phyloP scores from a whole-genome alignment of 345 rosid species.

The Euphorbia tirucalli region DNA sequence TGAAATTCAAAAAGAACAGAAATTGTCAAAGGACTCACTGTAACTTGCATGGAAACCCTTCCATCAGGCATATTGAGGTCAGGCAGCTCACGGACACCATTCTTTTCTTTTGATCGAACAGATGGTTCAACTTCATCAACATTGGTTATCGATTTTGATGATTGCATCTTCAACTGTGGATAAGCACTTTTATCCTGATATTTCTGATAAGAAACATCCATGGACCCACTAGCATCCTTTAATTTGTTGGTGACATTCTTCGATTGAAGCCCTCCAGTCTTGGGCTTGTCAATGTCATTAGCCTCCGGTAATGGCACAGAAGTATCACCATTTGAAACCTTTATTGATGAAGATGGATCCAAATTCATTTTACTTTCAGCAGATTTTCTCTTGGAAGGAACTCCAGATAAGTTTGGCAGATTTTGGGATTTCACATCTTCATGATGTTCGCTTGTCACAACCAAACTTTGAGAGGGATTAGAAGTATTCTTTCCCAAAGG shows the following conservation, averaged over 20 bases:
- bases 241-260: constrained; percentile 45
- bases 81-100: constrained; percentile 45
- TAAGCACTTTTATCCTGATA: constrained; percentile 47
- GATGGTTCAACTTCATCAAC: constrained; percentile 42
- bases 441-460: constrained; percentile 27
- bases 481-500: constrained; percentile 33
- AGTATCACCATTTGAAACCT: constrained; percentile 44
- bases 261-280: constrained; percentile 38
- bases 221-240: constrained; percentile 47
- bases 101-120: constrained; percentile 49
- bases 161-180: constrained; percentile 42
- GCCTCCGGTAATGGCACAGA: constrained; percentile 38
- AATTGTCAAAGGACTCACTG: constrained; percentile 40
- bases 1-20: neutral
- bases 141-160: constrained; percentile 40
- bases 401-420: constrained; percentile 40
- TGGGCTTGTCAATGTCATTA: constrained; percentile 51
- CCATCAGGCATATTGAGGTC: constrained; percentile 57
- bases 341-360: constrained; percentile 41
- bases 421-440: constrained; percentile 42
- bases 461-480: constrained; percentile 35
- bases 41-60: constrained; percentile 38
- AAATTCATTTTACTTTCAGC: constrained; percentile 41
- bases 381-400: constrained; percentile 52
- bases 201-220: constrained; percentile 47